These are phyloP conservation scores for Sarocladium kiliense DNA, from an alignment of 2,329 filamentous ascomycete genomes.

Conservation along the genomic window DNA sequence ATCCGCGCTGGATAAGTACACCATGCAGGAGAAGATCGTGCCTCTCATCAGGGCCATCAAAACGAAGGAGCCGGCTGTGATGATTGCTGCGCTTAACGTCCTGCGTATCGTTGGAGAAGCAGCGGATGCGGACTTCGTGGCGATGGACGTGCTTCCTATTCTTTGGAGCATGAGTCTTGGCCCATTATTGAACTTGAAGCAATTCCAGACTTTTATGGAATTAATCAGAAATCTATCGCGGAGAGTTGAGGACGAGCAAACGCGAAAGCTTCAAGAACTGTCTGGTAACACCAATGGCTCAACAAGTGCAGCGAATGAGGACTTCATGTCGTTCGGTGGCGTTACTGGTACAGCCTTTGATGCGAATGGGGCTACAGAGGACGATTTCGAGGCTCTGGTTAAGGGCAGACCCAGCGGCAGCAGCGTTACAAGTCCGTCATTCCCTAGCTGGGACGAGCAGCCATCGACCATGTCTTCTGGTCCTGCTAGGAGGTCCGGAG, in stretches of 20 bases:
- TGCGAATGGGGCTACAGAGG: conserved; percentile 48
- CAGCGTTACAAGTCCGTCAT: conserved; percentile 34
- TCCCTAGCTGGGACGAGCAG: conserved; percentile 42
- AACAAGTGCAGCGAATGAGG: conserved; percentile 48
- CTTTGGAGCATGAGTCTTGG: conserved; percentile 91
- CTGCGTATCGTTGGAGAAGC: conserved; percentile 76
- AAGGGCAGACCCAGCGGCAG: conserved; percentile 52
- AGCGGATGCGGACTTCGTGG: conserved; percentile 86
- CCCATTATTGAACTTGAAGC: conserved; percentile 77
- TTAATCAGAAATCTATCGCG: conserved; percentile 76
- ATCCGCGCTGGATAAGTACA: conserved; percentile 91
- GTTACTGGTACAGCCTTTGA: conserved; percentile 58
- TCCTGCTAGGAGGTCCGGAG: conserved; percentile 27
- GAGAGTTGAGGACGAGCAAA: conserved; percentile 84
- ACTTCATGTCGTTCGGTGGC: conserved; percentile 67
- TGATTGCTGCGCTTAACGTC: conserved; percentile 86
- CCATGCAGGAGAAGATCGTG: conserved; percentile 95
- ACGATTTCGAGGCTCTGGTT: conserved; percentile 86
- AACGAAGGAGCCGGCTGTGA: conserved; percentile 95
- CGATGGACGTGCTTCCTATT: conserved; percentile 82
- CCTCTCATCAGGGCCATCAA: conserved; percentile 89
- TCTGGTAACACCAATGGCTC: conserved; percentile 50
- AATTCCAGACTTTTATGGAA: conserved; percentile 86
- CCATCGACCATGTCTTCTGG: conserved; percentile 24
- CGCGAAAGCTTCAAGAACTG: conserved; percentile 80